Conservation (phyloP, 805 yeast genomes). For the Lipomyces sp. region DNA sequence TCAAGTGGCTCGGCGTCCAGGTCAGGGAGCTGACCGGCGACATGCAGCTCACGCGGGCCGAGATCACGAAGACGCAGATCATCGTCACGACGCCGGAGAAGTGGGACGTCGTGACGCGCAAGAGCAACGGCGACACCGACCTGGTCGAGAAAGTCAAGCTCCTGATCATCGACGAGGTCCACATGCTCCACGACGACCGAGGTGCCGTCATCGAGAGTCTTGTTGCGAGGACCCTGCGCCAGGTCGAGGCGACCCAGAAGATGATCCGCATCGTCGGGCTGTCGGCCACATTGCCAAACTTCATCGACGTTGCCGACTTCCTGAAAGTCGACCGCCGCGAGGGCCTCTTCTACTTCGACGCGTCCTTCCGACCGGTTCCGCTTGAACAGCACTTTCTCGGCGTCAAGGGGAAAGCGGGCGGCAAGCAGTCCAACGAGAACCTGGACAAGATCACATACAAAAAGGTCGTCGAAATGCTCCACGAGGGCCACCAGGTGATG, state of each 20-base stretch:
- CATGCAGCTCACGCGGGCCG: slow-evolving; percentile 83
- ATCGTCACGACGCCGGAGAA: slow-evolving; percentile 95
- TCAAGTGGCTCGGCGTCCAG: slow-evolving; percentile 79
- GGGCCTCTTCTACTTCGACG: slow-evolving; percentile 94
- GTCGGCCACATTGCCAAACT: slow-evolving; percentile 92
- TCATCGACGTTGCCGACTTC: slow-evolving; percentile 90
- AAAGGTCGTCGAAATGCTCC: slow-evolving; percentile 63
- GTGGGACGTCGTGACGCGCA: slow-evolving; percentile 97
- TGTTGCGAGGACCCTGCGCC: slow-evolving; percentile 90
- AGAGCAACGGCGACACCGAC: slow-evolving; percentile 84
- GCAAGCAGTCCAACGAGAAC: slow-evolving; percentile 51
- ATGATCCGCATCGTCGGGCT: slow-evolving; percentile 92
- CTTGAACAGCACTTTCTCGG: slow-evolving; percentile 84
- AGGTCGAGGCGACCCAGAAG: slow-evolving; percentile 89
- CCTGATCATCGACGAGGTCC: slow-evolving; percentile 93
- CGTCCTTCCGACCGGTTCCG: slow-evolving; percentile 90
- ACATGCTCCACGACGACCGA: slow-evolving; percentile 92
- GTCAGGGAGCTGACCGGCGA: slow-evolving; percentile 93
- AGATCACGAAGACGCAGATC: slow-evolving; percentile 75
- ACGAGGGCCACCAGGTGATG: slow-evolving; percentile 72
- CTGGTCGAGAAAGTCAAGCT: slow-evolving; percentile 78
- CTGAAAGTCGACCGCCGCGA: slow-evolving; percentile 76
- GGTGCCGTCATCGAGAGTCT: slow-evolving; percentile 96
- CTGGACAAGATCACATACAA: slow-evolving; percentile 75
- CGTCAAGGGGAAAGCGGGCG: slow-evolving; percentile 80